These are phyloP conservation scores for Penicillium cinerascens DNA, from an alignment of 495 filamentous ascomycete genomes.

Conservation along the genomic window DNA sequence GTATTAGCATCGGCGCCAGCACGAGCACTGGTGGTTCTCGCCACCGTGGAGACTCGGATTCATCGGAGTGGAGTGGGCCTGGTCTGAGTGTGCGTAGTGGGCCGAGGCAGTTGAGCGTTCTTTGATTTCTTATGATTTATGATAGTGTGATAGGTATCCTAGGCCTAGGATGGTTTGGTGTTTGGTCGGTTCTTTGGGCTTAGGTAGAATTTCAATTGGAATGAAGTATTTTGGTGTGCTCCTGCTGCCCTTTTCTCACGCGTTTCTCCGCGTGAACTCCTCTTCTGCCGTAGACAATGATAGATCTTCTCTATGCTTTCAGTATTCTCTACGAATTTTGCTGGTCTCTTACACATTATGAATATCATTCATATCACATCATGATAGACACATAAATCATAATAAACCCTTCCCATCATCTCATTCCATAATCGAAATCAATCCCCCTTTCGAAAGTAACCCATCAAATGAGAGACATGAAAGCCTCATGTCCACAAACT, in stretches of 20 bases:
- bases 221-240: background rate
- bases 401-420: too few species aligned
- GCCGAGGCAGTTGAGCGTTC: conserved; percentile 32
- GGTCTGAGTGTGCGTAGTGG: conserved; percentile 24
- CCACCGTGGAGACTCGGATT: conserved; percentile 22
- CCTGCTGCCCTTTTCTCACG: background rate
- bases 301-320: too few species aligned
- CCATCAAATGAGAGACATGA: too few species aligned
- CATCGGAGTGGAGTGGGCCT: conserved; percentile 27
- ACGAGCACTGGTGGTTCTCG: conserved; percentile 24
- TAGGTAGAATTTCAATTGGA: background rate
- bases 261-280: too few species aligned
- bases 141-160: conserved; percentile 5
- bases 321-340: too few species aligned
- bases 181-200: background rate
- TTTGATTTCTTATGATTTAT: conserved; percentile 22
- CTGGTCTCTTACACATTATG: too few species aligned
- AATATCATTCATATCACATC: too few species aligned
- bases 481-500: too few species aligned
- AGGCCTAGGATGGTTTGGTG: conserved; percentile 1
- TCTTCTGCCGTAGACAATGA: too few species aligned
- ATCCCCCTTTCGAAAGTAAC: too few species aligned
- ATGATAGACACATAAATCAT: too few species aligned
- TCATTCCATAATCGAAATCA: too few species aligned
- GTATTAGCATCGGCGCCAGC: conserved; percentile 25